Conservation (phyloP, 2,329 filamentous ascomycete species). For the Tolypocladium inflatum region DNA sequence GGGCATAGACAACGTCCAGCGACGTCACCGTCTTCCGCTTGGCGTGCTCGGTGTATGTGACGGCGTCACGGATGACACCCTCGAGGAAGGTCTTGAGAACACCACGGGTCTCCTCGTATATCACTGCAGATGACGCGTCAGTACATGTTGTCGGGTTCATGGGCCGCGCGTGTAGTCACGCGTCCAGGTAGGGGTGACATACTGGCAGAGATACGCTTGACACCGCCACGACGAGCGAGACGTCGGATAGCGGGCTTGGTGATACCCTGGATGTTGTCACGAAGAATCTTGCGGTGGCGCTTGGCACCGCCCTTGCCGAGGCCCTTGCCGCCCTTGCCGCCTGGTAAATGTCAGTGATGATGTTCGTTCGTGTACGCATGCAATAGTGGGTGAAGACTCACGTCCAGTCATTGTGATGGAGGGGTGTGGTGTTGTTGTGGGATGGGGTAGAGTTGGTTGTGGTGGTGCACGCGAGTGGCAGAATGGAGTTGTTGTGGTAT, state of each 20-base stretch:
- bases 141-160: background rate
- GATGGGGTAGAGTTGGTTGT: conserved; percentile 5
- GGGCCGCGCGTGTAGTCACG: background rate
- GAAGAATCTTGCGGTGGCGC: conserved; percentile 98
- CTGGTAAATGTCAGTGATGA: conserved; percentile 30
- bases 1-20: conserved; percentile 57
- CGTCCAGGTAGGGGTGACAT: conserved; percentile 11
- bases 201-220: conserved; percentile 99
- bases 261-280: conserved; percentile 99
- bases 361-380: background rate
- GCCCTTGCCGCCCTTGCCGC: conserved; percentile 93
- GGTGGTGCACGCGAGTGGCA: background rate
- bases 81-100: conserved; percentile 73
- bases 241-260: conserved; percentile 97
- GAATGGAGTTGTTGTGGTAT: conserved; percentile 2
- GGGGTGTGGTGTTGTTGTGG: conserved; percentile 2
- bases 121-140: conserved; percentile 35
- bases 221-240: conserved; percentile 98
- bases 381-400: conserved; percentile 13
- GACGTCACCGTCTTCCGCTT: conserved; percentile 74
- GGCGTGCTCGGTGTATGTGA: conserved; percentile 72
- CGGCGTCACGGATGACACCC: conserved; percentile 65
- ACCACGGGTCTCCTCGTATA: conserved; percentile 71
- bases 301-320: conserved; percentile 98
- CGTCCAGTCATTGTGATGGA: conserved; percentile 24